Evolutionary conservation across 1,284 basidiomycete genomes (phyloP).

Genomic region (Vanrija pseudolonga): DNA sequence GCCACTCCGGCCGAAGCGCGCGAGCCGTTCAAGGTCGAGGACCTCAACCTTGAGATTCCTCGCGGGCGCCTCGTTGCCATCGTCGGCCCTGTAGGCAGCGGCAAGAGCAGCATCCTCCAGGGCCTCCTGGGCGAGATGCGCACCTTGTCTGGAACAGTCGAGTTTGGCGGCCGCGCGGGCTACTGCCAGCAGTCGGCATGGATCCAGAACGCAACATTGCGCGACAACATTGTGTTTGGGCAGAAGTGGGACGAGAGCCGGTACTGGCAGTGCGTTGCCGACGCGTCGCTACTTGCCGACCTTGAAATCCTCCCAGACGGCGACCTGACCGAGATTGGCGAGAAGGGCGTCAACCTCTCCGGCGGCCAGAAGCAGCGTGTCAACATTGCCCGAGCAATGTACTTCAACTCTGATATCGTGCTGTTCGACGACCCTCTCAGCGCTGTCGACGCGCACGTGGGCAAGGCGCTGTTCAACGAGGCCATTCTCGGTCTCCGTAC

Average conservation of each 20-base stretch:
- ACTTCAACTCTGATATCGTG: slow-evolving; percentile 77
- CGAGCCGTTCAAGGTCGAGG: slow-evolving; percentile 55
- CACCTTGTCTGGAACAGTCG: slow-evolving; percentile 55
- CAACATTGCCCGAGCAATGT: slow-evolving; percentile 72
- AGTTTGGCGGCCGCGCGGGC: slow-evolving; percentile 65
- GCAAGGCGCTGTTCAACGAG: slow-evolving; percentile 77
- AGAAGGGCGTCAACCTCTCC: slow-evolving; percentile 50
- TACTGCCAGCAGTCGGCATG: slow-evolving; percentile 77
- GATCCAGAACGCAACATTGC: slow-evolving; percentile 77
- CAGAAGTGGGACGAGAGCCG: slow-evolving; percentile 62
- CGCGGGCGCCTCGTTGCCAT: slow-evolving; percentile 62
- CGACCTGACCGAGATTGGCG: slow-evolving; percentile 59
- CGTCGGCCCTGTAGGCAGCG: slow-evolving; percentile 59
- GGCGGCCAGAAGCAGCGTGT: slow-evolving; percentile 52
- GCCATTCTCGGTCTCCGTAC: slow-evolving; percentile 62
- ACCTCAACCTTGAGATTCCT: slow-evolving; percentile 58
- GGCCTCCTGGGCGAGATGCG: slow-evolving; percentile 71
- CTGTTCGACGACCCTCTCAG: slow-evolving; percentile 79
- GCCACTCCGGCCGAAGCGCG: background rate
- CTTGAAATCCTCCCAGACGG: slow-evolving; percentile 68
- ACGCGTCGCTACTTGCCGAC: slow-evolving; percentile 63
- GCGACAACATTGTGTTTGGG: slow-evolving; percentile 61
- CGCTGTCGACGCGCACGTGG: slow-evolving; percentile 81
- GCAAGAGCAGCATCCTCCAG: slow-evolving; percentile 64
- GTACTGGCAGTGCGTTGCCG: slow-evolving; percentile 64